Percentiles rank a stretch among this genome's conserved stretches.
phyloP scores from a whole-genome alignment of 768 basidiomycete species.

The Leccinum fibrillosum region DNA sequence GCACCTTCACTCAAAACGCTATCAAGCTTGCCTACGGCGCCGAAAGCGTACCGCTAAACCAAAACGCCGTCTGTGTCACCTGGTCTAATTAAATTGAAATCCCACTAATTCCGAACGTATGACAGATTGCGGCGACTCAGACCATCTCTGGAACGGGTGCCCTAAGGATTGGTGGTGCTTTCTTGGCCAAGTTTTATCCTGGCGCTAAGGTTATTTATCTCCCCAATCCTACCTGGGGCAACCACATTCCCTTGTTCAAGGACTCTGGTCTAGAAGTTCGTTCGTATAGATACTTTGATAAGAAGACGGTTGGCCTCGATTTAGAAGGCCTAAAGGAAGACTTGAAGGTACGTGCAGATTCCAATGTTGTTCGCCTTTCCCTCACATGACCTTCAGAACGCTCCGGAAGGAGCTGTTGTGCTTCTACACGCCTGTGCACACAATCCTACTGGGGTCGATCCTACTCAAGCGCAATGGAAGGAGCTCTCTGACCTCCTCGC shows the following conservation, averaged over 20 bases:
- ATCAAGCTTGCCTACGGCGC: constrained; percentile 88
- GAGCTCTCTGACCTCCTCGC: constrained; percentile 84
- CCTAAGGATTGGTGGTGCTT: constrained; percentile 90
- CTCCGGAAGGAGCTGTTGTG: constrained; percentile 78
- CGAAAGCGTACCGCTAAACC: constrained; percentile 67
- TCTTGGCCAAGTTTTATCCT: constrained; percentile 86
- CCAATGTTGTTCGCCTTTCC: not conserved
- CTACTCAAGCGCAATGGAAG: constrained; percentile 89
- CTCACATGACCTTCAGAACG: constrained; percentile 40
- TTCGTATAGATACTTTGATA: constrained; percentile 91
- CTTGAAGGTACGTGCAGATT: constrained; percentile 57
- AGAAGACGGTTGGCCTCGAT: constrained; percentile 87
- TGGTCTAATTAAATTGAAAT: not conserved
- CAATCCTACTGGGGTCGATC: constrained; percentile 98
- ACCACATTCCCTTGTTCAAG: constrained; percentile 90
- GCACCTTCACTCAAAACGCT: constrained; percentile 82
- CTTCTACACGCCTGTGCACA: constrained; percentile 97
- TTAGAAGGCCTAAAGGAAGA: constrained; percentile 89
- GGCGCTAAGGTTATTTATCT: constrained; percentile 87
- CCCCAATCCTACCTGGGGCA: constrained; percentile 94
- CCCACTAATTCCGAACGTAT: not conserved
- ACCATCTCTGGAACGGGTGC: constrained; percentile 98
- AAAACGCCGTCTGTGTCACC: constrained; percentile 63
- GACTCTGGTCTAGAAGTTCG: constrained; percentile 95
- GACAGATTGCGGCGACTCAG: constrained; percentile 83